Evolutionary conservation across 228 moss, liverwort and hornwort species (phyloP), one percentile per base, ranked within the genome.

Genomic region (Sphagnum fallax): DNA sequence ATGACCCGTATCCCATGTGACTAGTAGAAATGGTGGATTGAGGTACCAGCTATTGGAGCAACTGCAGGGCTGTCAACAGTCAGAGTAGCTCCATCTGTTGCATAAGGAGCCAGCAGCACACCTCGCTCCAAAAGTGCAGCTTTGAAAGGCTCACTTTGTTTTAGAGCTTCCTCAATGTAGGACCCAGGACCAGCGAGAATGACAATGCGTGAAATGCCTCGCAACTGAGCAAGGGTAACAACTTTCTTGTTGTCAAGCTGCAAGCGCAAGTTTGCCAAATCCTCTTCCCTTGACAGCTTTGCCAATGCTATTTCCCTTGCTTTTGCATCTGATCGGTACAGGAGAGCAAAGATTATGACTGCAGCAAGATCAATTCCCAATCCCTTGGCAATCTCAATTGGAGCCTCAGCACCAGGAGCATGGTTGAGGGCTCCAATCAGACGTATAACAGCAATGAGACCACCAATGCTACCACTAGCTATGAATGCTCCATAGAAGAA

Each of bases 401-500:
- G 77, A 47, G 87, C 77, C 68, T 84, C 84, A 62, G 89, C 87
- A 60, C 86, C 88, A 62, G 92, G 84, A 59, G 90, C 90, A 74
- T 83, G 76, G 66, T 81, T 80, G 61, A 96, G 65, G 4, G 92
- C 83, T 52, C 84, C 95, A 70, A 88, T 78, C 47, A 96, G 74
- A 52, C 95, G 90, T 16, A 82, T 88, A 53, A 77, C 52, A 52
- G 92, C 92, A 11, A 92, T 89, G 60, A 93, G 71, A 71, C 87
- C 79, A 10, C 93, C 93, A 48, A 91, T 59, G 52, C 85, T 69
- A 50, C 89, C 95, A 70, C 95, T 95, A 55, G 92, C 92, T 73
- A 86, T 81, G 66, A 95, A 95, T 53, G 95, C 92, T 52, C 82
- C 67, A 65, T 92, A 92, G 78, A 95, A 95, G 75, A 95, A 95